phyloP scores from a whole-genome alignment of 2,329 filamentous ascomycete species.

The Epichloe typhina region DNA sequence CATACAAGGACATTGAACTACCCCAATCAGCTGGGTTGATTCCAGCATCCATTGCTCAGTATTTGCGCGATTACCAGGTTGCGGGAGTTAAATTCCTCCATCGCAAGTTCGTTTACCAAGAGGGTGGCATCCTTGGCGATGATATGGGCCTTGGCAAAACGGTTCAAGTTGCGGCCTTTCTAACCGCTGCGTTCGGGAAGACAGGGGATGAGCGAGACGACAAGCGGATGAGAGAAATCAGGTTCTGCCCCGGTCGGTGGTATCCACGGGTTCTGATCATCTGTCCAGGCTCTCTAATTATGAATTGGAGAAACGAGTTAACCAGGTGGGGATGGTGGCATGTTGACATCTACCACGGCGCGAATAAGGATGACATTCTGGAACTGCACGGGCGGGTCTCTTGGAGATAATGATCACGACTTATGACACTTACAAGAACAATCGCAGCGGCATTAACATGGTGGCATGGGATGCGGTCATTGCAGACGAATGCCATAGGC shows the following conservation, averaged over 20 bases:
- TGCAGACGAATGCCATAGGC: conserved; percentile 82
- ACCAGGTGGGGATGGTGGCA: conserved; percentile 94
- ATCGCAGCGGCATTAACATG: conserved; percentile 60
- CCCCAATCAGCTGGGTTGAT: conserved; percentile 67
- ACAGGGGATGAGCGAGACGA: conserved; percentile 75
- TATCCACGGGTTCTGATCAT: conserved; percentile 70
- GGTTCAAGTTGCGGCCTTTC: conserved; percentile 85
- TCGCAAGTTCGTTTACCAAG: conserved; percentile 78
- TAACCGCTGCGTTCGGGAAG: conserved; percentile 88
- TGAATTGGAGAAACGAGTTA: conserved; percentile 84
- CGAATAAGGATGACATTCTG: conserved; percentile 53
- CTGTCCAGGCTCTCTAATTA: conserved; percentile 76
- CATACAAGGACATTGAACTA: conserved; percentile 64
- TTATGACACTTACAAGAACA: conserved; percentile 78
- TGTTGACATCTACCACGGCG: conserved; percentile 67
- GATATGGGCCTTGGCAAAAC: conserved; percentile 98
- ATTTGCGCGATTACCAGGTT: conserved; percentile 83
- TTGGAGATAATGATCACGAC: conserved; percentile 91
- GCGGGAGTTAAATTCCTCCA: conserved; percentile 77
- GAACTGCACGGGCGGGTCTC: conserved; percentile 60
- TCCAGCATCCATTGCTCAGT: conserved; percentile 80
- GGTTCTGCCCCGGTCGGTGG: conserved; percentile 51
- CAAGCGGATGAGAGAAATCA: conserved; percentile 79
- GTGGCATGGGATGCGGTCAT: conserved; percentile 89
- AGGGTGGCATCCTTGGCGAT: conserved; percentile 81